Evolutionary conservation across 2,329 filamentous ascomycete genomes (phyloP), one percentile per base, ranked within the genome.

Genomic region (Talaromyces sp.): DNA sequence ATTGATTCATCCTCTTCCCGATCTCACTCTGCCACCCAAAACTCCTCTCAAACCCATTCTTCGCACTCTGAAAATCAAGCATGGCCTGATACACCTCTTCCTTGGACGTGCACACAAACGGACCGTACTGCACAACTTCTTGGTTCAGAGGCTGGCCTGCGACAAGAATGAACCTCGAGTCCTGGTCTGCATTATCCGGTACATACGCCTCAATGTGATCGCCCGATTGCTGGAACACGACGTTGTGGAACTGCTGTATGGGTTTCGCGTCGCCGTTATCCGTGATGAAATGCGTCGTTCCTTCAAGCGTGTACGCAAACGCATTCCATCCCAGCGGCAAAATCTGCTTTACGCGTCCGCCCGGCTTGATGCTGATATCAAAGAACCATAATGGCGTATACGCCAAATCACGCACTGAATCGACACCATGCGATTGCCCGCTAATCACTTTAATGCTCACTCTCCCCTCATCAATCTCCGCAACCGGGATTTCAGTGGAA

Each of bases 371-470:
- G 22, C 86, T 88, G 60, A 97, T 82, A 75, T 98, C 94, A 52
- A 98, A 83, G 68, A 97, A 84, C 94, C 94, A 98, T n/a, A 98
- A 93, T 0, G 95, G 95, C 1, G 94, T 98, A 79, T 98, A 97
- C 14, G 94, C 93, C 52, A 98, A 83, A 73, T 98, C 93, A 75
- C 94, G 88, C 62, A 97, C 86, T 14, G 89, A 92, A 74, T 97
- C 93, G 61, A 95, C 86, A 52, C 92, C 93, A 72, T 93, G 89
- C 63, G 88, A 89, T 75, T 90, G 87, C 22, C 94, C 95, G 0
- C 89, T 93, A 71, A 98, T 98, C 70, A 98, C 90, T 80, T 97
- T 97, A 70, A 98, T 84, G 47, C 83, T 84, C 19, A 96, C 92
- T 68, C 86, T 89, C 63, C 86, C 90, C 50, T 87, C 87, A 71